Evolutionary conservation across 2,329 filamentous ascomycete genomes (phyloP).

Genomic region (Fusarium zealandicum): DNA sequence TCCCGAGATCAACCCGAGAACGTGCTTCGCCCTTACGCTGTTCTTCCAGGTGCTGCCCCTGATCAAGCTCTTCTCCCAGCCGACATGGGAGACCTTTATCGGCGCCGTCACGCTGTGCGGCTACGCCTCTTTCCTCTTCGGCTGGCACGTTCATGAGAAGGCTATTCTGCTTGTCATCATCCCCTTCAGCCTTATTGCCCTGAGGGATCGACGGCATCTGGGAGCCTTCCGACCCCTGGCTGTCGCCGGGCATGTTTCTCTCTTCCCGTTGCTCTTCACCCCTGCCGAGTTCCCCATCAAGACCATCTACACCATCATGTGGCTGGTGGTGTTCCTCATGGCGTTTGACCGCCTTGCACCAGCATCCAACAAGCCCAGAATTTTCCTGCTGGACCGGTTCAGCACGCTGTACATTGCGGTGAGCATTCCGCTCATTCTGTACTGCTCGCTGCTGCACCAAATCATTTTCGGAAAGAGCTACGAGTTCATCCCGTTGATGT

Average conservation of each 20-base stretch:
- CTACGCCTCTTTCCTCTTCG: constrained; percentile 95
- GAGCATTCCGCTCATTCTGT: constrained; percentile 86
- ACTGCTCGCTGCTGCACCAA: constrained; percentile 84
- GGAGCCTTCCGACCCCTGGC: constrained; percentile 91
- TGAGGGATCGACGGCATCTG: constrained; percentile 88
- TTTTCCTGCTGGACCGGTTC: constrained; percentile 92
- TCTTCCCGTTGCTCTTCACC: constrained; percentile 94
- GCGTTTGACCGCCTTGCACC: constrained; percentile 88
- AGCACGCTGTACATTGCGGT: constrained; percentile 88
- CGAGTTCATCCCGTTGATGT: constrained; percentile 96
- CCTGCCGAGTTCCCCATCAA: constrained; percentile 93
- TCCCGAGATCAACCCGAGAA: constrained; percentile 80
- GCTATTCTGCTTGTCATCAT: constrained; percentile 93
- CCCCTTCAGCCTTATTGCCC: constrained; percentile 90
- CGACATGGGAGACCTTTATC: constrained; percentile 89
- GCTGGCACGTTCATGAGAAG: constrained; percentile 99
- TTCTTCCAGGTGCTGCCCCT: constrained; percentile 82
- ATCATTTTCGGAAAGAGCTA: constrained; percentile 82
- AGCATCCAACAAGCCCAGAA: constrained; percentile 77
- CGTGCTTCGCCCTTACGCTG: constrained; percentile 84
- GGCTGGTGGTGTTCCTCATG: constrained; percentile 86
- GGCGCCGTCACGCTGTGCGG: constrained; percentile 90
- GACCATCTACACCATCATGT: constrained; percentile 89
- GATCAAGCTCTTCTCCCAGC: constrained; percentile 79
- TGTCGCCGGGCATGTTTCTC: constrained; percentile 91